These are phyloP conservation scores for Globisporangium megalacanthum DNA, from an alignment of 352 stramenopile genomes.

Conservation along the genomic window DNA sequence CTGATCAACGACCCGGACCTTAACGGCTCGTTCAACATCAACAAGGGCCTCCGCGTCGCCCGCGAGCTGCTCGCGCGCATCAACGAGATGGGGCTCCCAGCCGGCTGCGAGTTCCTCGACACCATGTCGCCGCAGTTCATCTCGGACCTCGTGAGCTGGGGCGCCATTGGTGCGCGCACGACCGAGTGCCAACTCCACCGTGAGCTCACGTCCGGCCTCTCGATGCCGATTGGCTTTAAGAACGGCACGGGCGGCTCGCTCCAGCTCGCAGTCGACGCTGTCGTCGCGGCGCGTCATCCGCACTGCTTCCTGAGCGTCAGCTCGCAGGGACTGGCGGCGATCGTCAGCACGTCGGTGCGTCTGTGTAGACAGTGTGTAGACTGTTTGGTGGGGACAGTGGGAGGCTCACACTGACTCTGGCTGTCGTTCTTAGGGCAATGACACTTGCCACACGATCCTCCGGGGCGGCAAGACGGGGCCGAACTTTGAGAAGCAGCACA, in stretches of 20 bases:
- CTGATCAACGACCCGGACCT: conserved; percentile 90
- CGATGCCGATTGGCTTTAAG: conserved; percentile 91
- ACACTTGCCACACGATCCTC: conserved; percentile 86
- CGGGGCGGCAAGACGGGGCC: conserved; percentile 81
- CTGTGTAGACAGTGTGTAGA: too few relatives aligned
- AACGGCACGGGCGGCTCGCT: conserved; percentile 85
- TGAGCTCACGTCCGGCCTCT: conserved; percentile 85
- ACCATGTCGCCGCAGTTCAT: conserved; percentile 91
- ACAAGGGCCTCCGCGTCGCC: conserved; percentile 83
- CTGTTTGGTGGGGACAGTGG: not conserved
- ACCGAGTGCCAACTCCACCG: conserved; percentile 89
- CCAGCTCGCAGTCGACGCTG: conserved; percentile 82
- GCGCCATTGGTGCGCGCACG: conserved; percentile 86
- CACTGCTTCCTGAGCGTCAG: conserved; percentile 88
- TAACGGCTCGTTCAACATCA: conserved; percentile 89
- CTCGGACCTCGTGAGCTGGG: conserved; percentile 86
- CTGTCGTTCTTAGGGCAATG: conserved; percentile 48
- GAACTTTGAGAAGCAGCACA: conserved; percentile 82
- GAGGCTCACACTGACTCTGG: not conserved
- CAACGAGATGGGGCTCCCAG: conserved; percentile 82
- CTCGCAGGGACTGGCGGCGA: conserved; percentile 80
- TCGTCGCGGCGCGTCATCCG: conserved; percentile 73
- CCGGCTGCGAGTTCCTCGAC: conserved; percentile 86
- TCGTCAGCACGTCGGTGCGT: conserved; percentile 70
- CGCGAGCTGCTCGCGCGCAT: conserved; percentile 80